Percentiles rank a stretch among this genome's conserved stretches.
Conservation (phyloP, 2,329 filamentous ascomycete species). For the Colletotrichum melonis region DNA sequence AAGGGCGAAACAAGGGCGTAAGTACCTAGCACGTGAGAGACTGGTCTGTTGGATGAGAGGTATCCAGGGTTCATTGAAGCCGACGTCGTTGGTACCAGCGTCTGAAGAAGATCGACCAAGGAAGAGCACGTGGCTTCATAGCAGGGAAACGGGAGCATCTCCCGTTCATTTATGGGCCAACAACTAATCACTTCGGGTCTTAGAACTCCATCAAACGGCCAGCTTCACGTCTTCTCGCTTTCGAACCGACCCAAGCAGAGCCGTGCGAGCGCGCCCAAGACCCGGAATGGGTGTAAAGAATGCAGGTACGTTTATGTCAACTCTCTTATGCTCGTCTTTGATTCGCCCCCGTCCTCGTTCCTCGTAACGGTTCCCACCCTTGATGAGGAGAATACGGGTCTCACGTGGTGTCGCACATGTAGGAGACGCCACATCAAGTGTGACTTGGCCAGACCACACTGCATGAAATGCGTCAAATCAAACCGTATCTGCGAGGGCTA, state of each 20-base stretch:
- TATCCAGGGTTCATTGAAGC: background rate
- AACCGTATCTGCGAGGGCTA: slow-evolving; percentile 21
- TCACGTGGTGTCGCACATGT: background rate
- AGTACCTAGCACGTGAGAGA: background rate
- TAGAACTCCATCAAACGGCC: slow-evolving; percentile 1
- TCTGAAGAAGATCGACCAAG: background rate
- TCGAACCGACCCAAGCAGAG: slow-evolving; percentile 12
- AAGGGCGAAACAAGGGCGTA: background rate
- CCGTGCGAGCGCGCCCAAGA: slow-evolving; percentile 23
- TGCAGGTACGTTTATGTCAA: slow-evolving; percentile 25
- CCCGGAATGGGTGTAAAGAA: slow-evolving; percentile 29
- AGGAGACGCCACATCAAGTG: slow-evolving; percentile 54
- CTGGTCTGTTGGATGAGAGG: background rate
- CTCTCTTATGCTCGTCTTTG: background rate
- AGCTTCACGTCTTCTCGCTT: slow-evolving; percentile 22
- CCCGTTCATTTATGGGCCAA: background rate
- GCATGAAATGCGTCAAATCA: slow-evolving; percentile 46
- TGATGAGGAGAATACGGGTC: background rate
- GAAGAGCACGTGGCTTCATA: background rate
- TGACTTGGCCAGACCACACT: slow-evolving; percentile 54
- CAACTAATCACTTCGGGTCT: background rate
- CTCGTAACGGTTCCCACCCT: background rate
- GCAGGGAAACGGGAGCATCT: background rate
- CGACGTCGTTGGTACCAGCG: background rate
- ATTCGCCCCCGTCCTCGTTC: background rate